Evolutionary conservation across 345 rosid species (phyloP).

Genomic region (Abelmoschus esculentus): DNA sequence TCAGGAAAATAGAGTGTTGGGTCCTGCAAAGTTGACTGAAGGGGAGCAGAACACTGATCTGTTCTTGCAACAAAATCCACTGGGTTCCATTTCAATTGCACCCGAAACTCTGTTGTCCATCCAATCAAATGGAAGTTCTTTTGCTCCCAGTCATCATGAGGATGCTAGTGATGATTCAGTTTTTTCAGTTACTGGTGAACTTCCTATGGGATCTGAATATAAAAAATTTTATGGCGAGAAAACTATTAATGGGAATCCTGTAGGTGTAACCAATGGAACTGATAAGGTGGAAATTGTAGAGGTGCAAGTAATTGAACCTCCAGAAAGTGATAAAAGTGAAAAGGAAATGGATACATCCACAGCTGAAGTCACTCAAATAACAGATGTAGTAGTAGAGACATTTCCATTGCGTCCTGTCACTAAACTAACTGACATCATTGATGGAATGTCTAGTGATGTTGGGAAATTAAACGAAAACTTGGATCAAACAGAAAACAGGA

Average conservation of each 20-base stretch:
- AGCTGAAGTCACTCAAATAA: slow-evolving; percentile 20
- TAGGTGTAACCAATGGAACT: slow-evolving; percentile 15
- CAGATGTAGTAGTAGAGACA: slow-evolving; percentile 42
- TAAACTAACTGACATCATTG: slow-evolving; percentile 15
- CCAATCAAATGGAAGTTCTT: slow-evolving; percentile 31
- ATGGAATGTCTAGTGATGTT: slow-evolving; percentile 18
- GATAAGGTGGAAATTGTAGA: slow-evolving; percentile 16
- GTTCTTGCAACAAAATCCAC: slow-evolving; percentile 37
- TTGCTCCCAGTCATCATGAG: slow-evolving; percentile 27
- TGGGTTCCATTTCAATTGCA: slow-evolving; percentile 50
- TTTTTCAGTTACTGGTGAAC: not conserved
- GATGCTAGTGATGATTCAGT: slow-evolving; percentile 16
- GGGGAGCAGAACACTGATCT: slow-evolving; percentile 30
- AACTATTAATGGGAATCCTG: slow-evolving; percentile 28
- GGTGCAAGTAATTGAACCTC: slow-evolving; percentile 15
- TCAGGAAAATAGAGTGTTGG: slow-evolving; percentile 92
- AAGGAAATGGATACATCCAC: slow-evolving; percentile 5
- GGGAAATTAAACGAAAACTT: slow-evolving; percentile 11
- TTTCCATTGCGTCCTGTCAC: slow-evolving; percentile 43
- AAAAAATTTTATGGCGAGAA: slow-evolving; percentile 19
- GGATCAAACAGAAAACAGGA: slow-evolving; percentile 19
- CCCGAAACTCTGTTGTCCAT: slow-evolving; percentile 33
- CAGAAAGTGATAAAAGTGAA: slow-evolving; percentile 11
- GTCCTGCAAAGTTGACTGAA: slow-evolving; percentile 52
- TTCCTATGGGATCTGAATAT: slow-evolving; percentile 10